Conservation (phyloP, 1,284 basidiomycete genomes). For the Hypsizygus ulmarius region DNA sequence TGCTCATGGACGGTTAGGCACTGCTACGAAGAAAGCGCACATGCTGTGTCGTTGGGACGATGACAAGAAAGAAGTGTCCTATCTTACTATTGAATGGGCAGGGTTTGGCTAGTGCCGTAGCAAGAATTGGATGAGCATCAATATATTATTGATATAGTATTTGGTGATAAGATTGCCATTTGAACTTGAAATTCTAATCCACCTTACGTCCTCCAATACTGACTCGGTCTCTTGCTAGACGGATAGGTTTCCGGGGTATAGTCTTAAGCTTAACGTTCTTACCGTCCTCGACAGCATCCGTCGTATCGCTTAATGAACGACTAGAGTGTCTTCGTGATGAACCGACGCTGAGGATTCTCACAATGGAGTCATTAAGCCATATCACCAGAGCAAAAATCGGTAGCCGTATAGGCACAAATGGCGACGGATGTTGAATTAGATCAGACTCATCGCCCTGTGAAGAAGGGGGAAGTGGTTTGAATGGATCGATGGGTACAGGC, state of each 20-base stretch:
- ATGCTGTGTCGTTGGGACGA: slow-evolving; percentile 88
- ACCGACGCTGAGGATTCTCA: slow-evolving; percentile 60
- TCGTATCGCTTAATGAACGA: slow-evolving; percentile 39
- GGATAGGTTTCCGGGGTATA: slow-evolving; percentile 6
- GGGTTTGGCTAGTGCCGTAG: slow-evolving; percentile 68
- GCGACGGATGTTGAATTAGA: slow-evolving; percentile 59
- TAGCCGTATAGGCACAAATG: slow-evolving; percentile 73
- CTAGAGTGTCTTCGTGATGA: slow-evolving; percentile 14
- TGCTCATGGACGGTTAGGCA: slow-evolving; percentile 92
- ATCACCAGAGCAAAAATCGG: slow-evolving; percentile 72
- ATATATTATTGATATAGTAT: slow-evolving; percentile 11
- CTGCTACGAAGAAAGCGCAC: slow-evolving; percentile 97
- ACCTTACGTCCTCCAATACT: slow-evolving; percentile 37
- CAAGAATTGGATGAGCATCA: neutral
- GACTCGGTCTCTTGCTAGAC: slow-evolving; percentile 24
- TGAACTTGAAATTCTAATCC: slow-evolving; percentile 26
- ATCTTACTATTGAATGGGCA: slow-evolving; percentile 89
- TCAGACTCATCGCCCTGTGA: slow-evolving; percentile 31
- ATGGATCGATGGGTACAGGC: slow-evolving; percentile 67
- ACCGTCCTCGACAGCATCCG: slow-evolving; percentile 55
- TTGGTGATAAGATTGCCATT: slow-evolving; percentile 1
- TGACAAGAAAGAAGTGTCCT: slow-evolving; percentile 62
- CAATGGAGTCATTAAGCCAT: slow-evolving; percentile 70
- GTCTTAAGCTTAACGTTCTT: slow-evolving; percentile 27
- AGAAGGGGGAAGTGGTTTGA: slow-evolving; percentile 50